phyloP scores from a whole-genome alignment of 257 asterid species.

The Coffea canephora region DNA sequence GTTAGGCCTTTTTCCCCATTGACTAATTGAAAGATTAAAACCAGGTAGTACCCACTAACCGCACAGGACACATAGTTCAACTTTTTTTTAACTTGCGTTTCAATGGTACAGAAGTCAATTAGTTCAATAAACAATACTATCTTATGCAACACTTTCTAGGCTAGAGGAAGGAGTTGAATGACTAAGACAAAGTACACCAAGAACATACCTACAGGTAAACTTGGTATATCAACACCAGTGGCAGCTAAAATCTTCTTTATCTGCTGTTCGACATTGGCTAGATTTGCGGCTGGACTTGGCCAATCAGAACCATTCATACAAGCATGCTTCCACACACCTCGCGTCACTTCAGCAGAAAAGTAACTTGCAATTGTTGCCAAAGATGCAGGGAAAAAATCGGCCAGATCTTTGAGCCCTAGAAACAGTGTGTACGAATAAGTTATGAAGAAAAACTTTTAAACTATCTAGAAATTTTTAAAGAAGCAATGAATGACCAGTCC shows the following conservation, averaged over 20 bases:
- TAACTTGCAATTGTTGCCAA: slow-evolving; percentile 85
- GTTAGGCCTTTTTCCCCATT: not conserved
- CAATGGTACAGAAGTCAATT: not conserved
- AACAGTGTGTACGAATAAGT: slow-evolving; percentile 13
- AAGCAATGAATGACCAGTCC: not conserved
- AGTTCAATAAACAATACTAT: not conserved
- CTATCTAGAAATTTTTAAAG: not conserved
- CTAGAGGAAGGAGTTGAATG: not conserved
- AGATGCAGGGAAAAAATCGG: slow-evolving; percentile 98
- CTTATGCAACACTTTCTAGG: not conserved
- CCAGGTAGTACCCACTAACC: not conserved
- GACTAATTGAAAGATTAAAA: not conserved
- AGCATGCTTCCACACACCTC: slow-evolving; percentile 98
- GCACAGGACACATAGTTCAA: not conserved
- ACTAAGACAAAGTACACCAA: not conserved
- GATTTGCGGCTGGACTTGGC: slow-evolving; percentile 96
- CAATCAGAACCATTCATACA: slow-evolving; percentile 98
- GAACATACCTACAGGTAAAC: slow-evolving; percentile 61
- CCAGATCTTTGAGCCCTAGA: slow-evolving; percentile 97
- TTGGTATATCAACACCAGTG: slow-evolving; percentile 90
- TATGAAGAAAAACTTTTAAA: slow-evolving; percentile 7
- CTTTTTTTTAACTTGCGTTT: not conserved
- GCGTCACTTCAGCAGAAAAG: slow-evolving; percentile 91
- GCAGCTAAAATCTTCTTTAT: slow-evolving; percentile 80
- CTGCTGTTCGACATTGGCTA: slow-evolving; percentile 78